Base-by-base conservation (phyloP, 2,329 filamentous ascomycete genomes). In the Xylaria sp. region DNA sequence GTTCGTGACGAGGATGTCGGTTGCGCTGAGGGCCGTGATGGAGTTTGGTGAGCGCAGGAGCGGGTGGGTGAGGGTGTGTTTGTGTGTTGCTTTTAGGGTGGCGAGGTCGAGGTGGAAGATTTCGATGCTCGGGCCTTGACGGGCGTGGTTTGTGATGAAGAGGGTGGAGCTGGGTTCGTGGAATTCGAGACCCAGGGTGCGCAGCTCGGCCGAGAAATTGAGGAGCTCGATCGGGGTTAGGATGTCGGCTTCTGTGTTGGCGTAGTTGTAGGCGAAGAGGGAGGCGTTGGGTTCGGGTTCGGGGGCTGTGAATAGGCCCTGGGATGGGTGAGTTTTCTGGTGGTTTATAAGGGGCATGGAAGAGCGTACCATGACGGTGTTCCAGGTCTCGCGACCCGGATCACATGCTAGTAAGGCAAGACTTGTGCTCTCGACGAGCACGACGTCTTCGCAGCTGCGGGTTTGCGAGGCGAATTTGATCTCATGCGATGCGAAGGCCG, bases 1-100 rank as follows among this genome's bases (percentile, higher is more conserved):
- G 52, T 77, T 78, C 1, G 75, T 76, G 13, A 78, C 70, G 54
- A 74, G 74, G 11, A 78, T 64, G 56, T 76, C 74, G 1, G 70
- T 63, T 13, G 50, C 59, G 54, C 67, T 71, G 37, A 75, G 59
- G 0, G 74, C 58, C 1, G 68, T 65, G 4, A 78, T 72, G 13
- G 74, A 67, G 59, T 78, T 78, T 3, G 76, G 76, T 0, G 57
- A 69, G 51, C 68, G 68, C 7, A 78, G 63, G 10, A 76, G 68
- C 0, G 72, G 70, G 50, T 78, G 74, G 42, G 64, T 59, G 53
- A 78, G 68, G 0, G 73, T 72, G 37, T 68, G 70, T 1, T 68
- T 42, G 55, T 77, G 72, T 11, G 61, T 73, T 0, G 74, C 75
- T 1, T 66, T 70, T 16, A 71, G 59, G 1, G 63, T 59, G 6